These are phyloP conservation scores for Fomitiporia mediterranea DNA, from an alignment of 1,284 basidiomycete genomes.

Conservation along the genomic window DNA sequence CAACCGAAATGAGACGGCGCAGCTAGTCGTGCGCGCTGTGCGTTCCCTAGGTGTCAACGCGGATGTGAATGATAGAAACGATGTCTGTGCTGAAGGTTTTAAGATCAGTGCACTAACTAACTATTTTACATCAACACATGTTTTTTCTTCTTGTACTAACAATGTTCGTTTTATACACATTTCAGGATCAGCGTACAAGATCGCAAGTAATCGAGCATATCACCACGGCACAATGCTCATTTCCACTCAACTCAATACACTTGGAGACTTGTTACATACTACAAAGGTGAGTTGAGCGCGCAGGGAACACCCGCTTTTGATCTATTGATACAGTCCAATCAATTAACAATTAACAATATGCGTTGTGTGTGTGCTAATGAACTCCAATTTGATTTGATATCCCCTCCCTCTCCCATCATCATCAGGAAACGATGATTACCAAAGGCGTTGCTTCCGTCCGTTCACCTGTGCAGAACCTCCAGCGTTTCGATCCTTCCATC, in stretches of 20 bases:
- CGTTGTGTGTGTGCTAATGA: not conserved
- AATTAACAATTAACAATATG: not conserved
- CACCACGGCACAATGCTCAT: constrained; percentile 99
- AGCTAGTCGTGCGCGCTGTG: constrained; percentile 77
- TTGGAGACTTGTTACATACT: constrained; percentile 70
- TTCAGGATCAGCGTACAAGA: constrained; percentile 97
- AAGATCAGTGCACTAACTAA: constrained; percentile 77
- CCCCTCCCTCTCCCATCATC: not conserved
- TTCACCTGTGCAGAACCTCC: constrained; percentile 87
- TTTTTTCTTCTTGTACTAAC: constrained; percentile 20
- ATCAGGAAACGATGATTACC: constrained; percentile 56
- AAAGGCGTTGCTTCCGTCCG: constrained; percentile 89
- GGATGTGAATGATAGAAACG: constrained; percentile 85
- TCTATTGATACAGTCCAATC: too few relatives aligned
- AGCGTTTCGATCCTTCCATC: constrained; percentile 46
- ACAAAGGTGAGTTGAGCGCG: constrained; percentile 53
- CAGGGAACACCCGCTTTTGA: not conserved
- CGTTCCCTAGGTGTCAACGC: constrained; percentile 71
- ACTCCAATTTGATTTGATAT: not conserved
- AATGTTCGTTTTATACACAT: constrained; percentile 50
- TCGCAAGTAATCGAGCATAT: constrained; percentile 87
- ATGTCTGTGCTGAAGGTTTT: constrained; percentile 75
- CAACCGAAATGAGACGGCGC: constrained; percentile 75
- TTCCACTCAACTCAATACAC: constrained; percentile 64
- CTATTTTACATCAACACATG: too few relatives aligned